Conservation (phyloP, 1,139 yeast species). For the Sugiyamaella paludigena region DNA sequence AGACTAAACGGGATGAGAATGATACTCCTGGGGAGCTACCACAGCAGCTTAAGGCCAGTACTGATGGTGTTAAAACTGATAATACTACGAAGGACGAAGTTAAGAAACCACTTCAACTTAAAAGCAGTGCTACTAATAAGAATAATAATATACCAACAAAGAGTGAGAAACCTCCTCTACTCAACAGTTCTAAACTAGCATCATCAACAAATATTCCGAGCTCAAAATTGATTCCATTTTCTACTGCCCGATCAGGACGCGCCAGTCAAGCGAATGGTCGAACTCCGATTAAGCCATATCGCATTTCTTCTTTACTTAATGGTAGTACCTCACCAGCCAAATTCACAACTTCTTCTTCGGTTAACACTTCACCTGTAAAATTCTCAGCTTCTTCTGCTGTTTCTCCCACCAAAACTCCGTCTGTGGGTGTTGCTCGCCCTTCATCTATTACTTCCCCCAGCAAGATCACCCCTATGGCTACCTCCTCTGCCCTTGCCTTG, state of each 20-base stretch:
- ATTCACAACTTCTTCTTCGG: not conserved
- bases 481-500: not conserved
- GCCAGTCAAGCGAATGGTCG: not conserved
- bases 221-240: not conserved
- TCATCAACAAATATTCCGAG: not conserved
- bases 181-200: not conserved
- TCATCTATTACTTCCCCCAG: not conserved
- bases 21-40: constrained; percentile 5
- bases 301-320: no score
- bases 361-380: not conserved
- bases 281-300: no score
- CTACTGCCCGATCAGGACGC: not conserved
- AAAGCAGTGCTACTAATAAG: not conserved
- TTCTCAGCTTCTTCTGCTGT: not conserved
- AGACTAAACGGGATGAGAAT: not conserved
- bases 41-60: not conserved
- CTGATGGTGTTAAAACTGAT: not conserved
- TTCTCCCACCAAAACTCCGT: not conserved
- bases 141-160: no score
- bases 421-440: not conserved
- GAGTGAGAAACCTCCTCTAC: no score
- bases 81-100: not conserved
- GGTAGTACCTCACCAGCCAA: not conserved
- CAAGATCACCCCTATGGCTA: not conserved
- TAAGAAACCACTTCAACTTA: not conserved